phyloP scores from a whole-genome alignment of 2,329 filamentous ascomycete species.

The Colletotrichum sansevieriae region DNA sequence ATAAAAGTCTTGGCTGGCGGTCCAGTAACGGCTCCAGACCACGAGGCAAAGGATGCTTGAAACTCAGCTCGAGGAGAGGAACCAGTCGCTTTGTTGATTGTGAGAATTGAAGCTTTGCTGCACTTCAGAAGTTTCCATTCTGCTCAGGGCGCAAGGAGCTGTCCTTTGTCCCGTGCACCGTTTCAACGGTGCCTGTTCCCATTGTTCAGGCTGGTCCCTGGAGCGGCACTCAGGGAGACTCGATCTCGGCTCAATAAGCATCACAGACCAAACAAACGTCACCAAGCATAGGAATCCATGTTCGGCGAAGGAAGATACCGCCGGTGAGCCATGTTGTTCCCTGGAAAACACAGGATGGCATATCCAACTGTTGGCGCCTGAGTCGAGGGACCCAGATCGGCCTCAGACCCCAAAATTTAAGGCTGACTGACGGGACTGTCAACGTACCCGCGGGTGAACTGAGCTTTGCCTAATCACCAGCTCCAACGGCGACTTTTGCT shows the following conservation, averaged over 20 bases:
- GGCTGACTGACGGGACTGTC: constrained; percentile 1
- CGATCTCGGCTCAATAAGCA: neutral
- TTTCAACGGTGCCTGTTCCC: constrained; percentile 21
- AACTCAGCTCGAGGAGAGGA: neutral
- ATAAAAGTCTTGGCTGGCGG: neutral
- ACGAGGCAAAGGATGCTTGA: neutral
- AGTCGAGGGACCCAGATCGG: neutral
- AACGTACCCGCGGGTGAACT: too few species aligned
- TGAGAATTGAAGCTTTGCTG: neutral
- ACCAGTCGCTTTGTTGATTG: neutral
- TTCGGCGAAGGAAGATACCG: neutral
- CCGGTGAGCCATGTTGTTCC: neutral
- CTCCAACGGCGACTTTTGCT: neutral
- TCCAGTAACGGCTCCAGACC: neutral
- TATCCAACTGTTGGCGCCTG: neutral
- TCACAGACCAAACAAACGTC: too few species aligned
- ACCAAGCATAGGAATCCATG: too few species aligned
- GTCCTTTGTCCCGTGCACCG: constrained; percentile 12
- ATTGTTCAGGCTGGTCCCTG: too few species aligned
- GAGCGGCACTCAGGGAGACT: too few species aligned
- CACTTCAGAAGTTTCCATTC: neutral
- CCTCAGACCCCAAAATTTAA: constrained; percentile 2
- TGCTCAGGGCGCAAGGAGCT: constrained; percentile 7
- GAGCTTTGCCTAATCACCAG: neutral
- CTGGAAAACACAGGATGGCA: constrained; percentile 4